A percentile compares a stretch with the other conserved stretches of the same genome.
Conservation (phyloP, 305 asterid species). For the Fraxinus velutina region DNA sequence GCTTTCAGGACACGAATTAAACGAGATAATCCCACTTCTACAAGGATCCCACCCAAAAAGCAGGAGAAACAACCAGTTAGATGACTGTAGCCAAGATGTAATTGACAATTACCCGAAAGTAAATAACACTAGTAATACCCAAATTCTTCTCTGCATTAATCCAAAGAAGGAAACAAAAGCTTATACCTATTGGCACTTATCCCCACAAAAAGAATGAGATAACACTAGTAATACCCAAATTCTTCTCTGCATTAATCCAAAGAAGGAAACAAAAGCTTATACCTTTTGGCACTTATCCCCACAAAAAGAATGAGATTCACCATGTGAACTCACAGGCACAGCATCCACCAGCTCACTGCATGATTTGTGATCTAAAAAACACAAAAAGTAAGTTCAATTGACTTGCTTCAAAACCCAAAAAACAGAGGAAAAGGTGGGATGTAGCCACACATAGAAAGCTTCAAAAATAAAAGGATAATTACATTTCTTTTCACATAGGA, state of each 20-base stretch:
- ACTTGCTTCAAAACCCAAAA: constrained; percentile 1
- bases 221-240: constrained; percentile 1
- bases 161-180: too few species aligned
- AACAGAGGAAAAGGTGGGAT: not conserved
- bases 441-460: constrained; percentile 10
- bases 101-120: not conserved
- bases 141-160: too few species aligned
- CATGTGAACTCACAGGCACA: constrained; percentile 40
- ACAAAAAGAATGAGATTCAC: constrained; percentile 53
- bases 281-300: constrained; percentile 89
- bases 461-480: constrained; percentile 27
- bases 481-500: constrained; percentile 88
- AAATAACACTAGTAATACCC: not conserved
- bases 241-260: constrained; percentile 15
- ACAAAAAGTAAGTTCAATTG: constrained; percentile 23
- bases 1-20: not conserved
- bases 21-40: not conserved
- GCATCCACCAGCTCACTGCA: constrained; percentile 48
- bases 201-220: not conserved
- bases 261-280: constrained; percentile 25
- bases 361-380: constrained; percentile 67
- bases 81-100: not conserved
- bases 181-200: too few species aligned
- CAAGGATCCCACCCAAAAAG: not conserved
- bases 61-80: not conserved